Percentiles rank a stretch among this genome's conserved stretches.
Evolutionary conservation across 345 rosid species (phyloP).

Genomic region (Syzygium oleosum): DNA sequence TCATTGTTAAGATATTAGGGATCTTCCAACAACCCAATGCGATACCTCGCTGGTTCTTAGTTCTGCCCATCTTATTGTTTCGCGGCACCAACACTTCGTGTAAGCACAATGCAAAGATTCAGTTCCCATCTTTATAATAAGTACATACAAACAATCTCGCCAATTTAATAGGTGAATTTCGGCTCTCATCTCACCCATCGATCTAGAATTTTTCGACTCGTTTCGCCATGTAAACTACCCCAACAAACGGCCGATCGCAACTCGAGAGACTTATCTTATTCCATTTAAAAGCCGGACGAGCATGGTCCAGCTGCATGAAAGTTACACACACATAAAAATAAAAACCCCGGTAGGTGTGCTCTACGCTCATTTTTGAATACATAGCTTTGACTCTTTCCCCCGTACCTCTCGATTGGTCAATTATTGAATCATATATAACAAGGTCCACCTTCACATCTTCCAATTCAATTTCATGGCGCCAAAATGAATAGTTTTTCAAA

Average conservation of each 20-base stretch:
- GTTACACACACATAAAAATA: neutral
- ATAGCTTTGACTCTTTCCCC: neutral
- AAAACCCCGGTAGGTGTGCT: neutral
- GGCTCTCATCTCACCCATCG: neutral
- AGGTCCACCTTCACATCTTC: neutral
- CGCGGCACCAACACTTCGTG: too few species aligned
- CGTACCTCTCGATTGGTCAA: neutral
- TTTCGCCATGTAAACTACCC: neutral
- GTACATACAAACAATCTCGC: neutral
- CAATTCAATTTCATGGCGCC: neutral
- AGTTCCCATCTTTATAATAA: neutral
- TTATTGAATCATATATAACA: neutral
- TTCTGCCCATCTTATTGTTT: neutral
- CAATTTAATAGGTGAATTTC: neutral
- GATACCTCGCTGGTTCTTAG: too few species aligned
- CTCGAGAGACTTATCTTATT: neutral
- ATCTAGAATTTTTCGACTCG: too few species aligned
- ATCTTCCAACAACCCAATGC: neutral
- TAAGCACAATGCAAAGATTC: neutral
- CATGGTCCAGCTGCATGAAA: neutral
- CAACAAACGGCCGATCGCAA: rapidly evolving
- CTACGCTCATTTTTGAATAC: neutral
- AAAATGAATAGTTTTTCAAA: neutral
- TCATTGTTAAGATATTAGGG: neutral
- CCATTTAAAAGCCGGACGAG: neutral